Percentiles rank a stretch among this genome's conserved stretches.
These are phyloP conservation scores for Microdochium paspali DNA, from an alignment of 2,329 filamentous ascomycete species.

Conservation along the genomic window DNA sequence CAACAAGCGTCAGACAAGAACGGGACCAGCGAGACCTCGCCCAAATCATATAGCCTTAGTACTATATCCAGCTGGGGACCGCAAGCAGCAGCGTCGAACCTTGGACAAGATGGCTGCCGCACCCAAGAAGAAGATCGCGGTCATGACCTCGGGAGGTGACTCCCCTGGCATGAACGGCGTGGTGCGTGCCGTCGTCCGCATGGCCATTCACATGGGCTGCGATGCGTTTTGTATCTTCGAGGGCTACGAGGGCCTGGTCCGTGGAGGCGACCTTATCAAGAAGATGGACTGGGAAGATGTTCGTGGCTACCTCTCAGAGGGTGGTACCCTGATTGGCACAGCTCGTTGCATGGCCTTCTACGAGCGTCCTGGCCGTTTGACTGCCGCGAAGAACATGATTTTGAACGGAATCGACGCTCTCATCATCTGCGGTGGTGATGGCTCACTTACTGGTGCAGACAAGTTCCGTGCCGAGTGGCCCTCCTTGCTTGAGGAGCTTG, in stretches of 20 bases:
- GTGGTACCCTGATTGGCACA: slow-evolving; percentile 92
- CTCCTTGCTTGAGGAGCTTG: slow-evolving; percentile 74
- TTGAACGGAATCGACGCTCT: slow-evolving; percentile 88
- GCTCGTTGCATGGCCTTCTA: slow-evolving; percentile 89
- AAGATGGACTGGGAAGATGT: slow-evolving; percentile 91
- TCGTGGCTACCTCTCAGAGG: slow-evolving; percentile 85
- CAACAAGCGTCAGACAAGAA: no score
- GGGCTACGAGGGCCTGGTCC: slow-evolving; percentile 90
- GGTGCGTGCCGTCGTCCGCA: slow-evolving; percentile 83
- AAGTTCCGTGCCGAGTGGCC: slow-evolving; percentile 91
- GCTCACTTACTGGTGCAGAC: slow-evolving; percentile 91
- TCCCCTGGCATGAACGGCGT: slow-evolving; percentile 92
- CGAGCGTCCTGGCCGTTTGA: slow-evolving; percentile 73
- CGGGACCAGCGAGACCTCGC: no score
- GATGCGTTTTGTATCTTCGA: slow-evolving; percentile 80
- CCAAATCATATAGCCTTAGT: no score
- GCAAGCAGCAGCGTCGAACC: background rate
- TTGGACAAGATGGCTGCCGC: slow-evolving; percentile 10
- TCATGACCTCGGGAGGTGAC: slow-evolving; percentile 93
- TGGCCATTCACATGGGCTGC: slow-evolving; percentile 76
- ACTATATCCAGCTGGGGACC: no score
- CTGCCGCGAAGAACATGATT: slow-evolving; percentile 90
- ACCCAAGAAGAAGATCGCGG: slow-evolving; percentile 61
- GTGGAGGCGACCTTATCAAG: slow-evolving; percentile 79
- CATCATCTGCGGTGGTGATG: slow-evolving; percentile 94